phyloP scores from a whole-genome alignment of 352 stramenopile species.

The Pythium inflatum region DNA sequence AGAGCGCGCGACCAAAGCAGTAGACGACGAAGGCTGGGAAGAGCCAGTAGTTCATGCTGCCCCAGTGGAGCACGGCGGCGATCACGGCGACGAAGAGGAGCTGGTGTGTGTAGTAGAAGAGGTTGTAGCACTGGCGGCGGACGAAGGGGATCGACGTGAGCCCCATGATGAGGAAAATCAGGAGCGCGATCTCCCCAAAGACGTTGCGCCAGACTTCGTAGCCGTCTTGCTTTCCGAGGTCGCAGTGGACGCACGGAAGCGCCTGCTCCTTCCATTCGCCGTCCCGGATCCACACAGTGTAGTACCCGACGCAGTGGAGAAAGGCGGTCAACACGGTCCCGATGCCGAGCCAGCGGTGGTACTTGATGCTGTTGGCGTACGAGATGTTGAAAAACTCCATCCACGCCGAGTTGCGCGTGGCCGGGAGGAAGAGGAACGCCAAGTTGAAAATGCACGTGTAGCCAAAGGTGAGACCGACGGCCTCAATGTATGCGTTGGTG shows the following conservation, averaged over 20 bases:
- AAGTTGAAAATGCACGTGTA: constrained; percentile 79
- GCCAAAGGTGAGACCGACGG: constrained; percentile 51
- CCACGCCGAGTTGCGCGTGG: constrained; percentile 42
- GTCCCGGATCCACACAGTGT: constrained; percentile 31
- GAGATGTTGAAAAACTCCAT: constrained; percentile 50
- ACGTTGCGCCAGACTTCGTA: constrained; percentile 42
- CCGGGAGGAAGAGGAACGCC: constrained; percentile 32
- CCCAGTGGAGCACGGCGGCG: constrained; percentile 48
- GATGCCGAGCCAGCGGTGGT: constrained; percentile 49
- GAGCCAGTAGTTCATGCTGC: constrained; percentile 41
- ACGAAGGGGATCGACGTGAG: constrained; percentile 43
- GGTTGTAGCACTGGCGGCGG: constrained; percentile 45
- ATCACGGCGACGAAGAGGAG: constrained; percentile 41
- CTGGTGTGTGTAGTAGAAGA: constrained; percentile 54
- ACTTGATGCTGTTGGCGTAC: constrained; percentile 53
- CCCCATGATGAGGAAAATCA: constrained; percentile 43
- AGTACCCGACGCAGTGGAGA: constrained; percentile 33
- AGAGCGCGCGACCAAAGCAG: constrained; percentile 40
- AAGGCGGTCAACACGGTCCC: constrained; percentile 32
- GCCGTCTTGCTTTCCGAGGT: constrained; percentile 34
- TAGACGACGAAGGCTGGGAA: constrained; percentile 48
- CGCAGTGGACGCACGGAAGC: constrained; percentile 49
- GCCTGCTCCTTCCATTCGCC: constrained; percentile 30
- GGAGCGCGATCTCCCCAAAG: constrained; percentile 42
- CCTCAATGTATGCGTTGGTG: constrained; percentile 47